These are phyloP conservation scores for Thelonectria blattea DNA, from an alignment of 2,329 filamentous ascomycete genomes.

Conservation along the genomic window DNA sequence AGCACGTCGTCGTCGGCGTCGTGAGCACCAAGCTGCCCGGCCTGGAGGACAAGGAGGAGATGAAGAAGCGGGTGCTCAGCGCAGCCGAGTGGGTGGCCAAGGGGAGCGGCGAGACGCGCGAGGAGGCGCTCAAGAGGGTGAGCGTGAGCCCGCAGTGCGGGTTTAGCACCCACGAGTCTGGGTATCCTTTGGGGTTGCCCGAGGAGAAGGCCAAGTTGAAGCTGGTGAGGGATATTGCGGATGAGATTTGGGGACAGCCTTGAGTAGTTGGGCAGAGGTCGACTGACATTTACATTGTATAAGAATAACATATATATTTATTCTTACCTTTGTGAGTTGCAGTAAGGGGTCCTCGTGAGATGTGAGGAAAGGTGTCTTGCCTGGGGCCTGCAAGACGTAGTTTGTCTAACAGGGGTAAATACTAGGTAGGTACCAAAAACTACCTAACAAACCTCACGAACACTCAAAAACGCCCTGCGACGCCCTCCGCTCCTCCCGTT, in stretches of 20 bases:
- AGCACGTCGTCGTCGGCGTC: constrained; percentile 68
- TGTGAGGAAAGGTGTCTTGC: no score
- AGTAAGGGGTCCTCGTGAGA: no score
- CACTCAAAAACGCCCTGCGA: no score
- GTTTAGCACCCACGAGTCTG: constrained; percentile 76
- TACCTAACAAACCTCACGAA: no score
- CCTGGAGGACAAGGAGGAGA: constrained; percentile 68
- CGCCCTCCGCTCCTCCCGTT: background rate
- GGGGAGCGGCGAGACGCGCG: constrained; percentile 66
- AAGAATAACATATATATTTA: no score
- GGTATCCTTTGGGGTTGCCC: constrained; percentile 71
- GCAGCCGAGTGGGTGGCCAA: constrained; percentile 73
- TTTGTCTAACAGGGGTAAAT: no score
- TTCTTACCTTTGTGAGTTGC: no score
- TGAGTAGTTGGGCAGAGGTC: constrained; percentile 11
- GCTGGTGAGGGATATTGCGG: constrained; percentile 73
- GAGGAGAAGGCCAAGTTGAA: constrained; percentile 77
- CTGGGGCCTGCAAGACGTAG: no score
- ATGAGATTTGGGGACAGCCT: constrained; percentile 68
- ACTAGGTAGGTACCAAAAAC: no score
- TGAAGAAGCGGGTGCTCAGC: constrained; percentile 63
- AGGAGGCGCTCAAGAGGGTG: constrained; percentile 73
- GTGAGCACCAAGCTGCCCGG: constrained; percentile 68
- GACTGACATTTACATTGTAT: background rate
- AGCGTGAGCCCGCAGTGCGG: constrained; percentile 75